Evolutionary conservation across 2,329 filamentous ascomycete species (phyloP), one percentile per base, ranked within the genome.

Genomic region (Talaromyces sp.): DNA sequence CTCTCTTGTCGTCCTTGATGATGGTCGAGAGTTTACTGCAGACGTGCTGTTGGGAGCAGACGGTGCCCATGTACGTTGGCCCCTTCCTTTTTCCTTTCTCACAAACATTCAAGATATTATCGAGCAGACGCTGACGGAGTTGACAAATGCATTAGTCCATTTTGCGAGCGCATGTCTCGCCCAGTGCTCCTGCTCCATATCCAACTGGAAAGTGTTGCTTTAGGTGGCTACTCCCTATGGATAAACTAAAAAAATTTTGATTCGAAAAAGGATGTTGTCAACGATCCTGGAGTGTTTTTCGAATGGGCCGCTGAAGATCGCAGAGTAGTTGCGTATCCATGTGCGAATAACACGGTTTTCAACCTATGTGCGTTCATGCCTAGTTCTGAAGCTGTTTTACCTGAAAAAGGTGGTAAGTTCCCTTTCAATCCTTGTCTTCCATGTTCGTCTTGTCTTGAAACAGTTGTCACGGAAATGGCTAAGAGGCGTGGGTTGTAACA

Each of bases 291-390:
- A 0, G 57, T 78, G 8, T 69, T 83, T 19, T 66, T 73, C 4
- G 78, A 82, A 67, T 77, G 75, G 64, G 73, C 76, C 27, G 76
- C 67, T 0, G 61, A 68, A 1, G 78, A 82, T 57, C 71, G 77
- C 4, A 70, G 78, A 8, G 67, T 82, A 0, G 75, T 82, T 2
- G 75, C 77, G 25, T 81, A 80, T 64, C 81, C 78, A 0, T 81
- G 79, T 19, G 72, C 72, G 0, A 71, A 80, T 60, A 78, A 79
- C 61, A 73, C 72, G 7, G 58, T 80, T 25, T 67, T 81, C 58
- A 82, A 82, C 61, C 77, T 70, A 73, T 81, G 4, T 76, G 77
- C 59, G 73, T 85, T 57, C 77, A 81, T 66, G 76, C 82, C 8
- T 71, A 81, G 49, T 32, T 74, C 71, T 1, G 73, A 77, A 17